Conservation (phyloP, 331 rosid species). For the Malus hybrid region DNA sequence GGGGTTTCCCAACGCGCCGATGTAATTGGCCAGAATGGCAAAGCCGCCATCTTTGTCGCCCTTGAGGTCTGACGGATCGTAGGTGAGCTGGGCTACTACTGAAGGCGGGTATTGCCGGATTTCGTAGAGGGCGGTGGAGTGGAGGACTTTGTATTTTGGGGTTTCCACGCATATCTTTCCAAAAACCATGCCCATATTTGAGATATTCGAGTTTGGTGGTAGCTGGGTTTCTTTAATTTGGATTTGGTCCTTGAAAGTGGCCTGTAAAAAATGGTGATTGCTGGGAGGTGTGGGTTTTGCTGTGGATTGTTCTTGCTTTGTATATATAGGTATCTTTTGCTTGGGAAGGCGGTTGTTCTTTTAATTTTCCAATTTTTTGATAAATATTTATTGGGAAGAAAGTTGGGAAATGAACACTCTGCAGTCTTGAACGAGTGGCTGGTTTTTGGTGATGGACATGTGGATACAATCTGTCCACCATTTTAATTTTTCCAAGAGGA, state of each 20-base stretch:
- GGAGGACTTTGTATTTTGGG: constrained; percentile 43
- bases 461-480: neutral
- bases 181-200: constrained; percentile 63
- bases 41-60: constrained; percentile 88
- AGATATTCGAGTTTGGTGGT: neutral
- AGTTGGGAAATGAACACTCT: neutral
- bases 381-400: neutral
- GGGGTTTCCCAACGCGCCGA: constrained; percentile 69
- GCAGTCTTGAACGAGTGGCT: neutral
- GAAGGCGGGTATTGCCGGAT: constrained; percentile 54
- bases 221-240: neutral
- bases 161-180: constrained; percentile 68
- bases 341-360: neutral
- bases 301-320: neutral
- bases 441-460: neutral
- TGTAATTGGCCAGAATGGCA: constrained; percentile 57
- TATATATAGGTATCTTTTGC: neutral
- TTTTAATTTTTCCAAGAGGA: neutral
- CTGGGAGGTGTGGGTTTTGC: too few species aligned
- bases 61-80: constrained; percentile 62
- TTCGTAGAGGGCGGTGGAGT: constrained; percentile 50
- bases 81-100: constrained; percentile 65
- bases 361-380: neutral
- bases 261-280: neutral
- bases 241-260: neutral